These are phyloP conservation scores for Dillenia turbinata DNA, from an alignment of 164 flowering plant genomes.

Conservation along the genomic window DNA sequence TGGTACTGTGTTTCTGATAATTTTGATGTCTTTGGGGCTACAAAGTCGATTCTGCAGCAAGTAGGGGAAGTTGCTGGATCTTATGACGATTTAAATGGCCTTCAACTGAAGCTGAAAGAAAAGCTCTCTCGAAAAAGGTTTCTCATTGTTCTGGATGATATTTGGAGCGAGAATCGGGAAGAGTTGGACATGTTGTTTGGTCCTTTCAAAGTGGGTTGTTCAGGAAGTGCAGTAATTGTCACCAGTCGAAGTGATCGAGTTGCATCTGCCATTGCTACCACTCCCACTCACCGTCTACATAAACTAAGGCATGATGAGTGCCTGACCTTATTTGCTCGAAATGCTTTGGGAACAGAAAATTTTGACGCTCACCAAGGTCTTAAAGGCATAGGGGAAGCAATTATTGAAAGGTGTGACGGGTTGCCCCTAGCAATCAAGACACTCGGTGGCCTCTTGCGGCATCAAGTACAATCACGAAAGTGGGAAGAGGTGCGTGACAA, in stretches of 20 bases:
- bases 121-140: too few species aligned
- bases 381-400: background rate
- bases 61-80: too few species aligned
- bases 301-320: background rate
- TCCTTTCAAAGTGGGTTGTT: background rate
- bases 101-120: too few species aligned
- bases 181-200: too few species aligned
- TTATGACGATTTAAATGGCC: too few species aligned
- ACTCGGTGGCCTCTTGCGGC: background rate
- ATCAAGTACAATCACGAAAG: background rate
- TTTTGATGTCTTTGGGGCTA: background rate
- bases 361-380: background rate
- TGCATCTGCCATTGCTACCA: background rate
- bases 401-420: background rate
- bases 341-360: background rate
- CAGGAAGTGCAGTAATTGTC: background rate
- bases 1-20: background rate
- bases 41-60: too few species aligned
- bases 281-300: background rate
- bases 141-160: too few species aligned
- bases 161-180: too few species aligned
- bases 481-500: background rate
- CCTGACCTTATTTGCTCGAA: background rate
- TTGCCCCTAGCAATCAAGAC: background rate
- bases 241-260: background rate